A percentile compares a stretch with the other conserved stretches of the same genome.
Conservation (phyloP, 768 basidiomycete species). For the Pleurotus pulmonarius region DNA sequence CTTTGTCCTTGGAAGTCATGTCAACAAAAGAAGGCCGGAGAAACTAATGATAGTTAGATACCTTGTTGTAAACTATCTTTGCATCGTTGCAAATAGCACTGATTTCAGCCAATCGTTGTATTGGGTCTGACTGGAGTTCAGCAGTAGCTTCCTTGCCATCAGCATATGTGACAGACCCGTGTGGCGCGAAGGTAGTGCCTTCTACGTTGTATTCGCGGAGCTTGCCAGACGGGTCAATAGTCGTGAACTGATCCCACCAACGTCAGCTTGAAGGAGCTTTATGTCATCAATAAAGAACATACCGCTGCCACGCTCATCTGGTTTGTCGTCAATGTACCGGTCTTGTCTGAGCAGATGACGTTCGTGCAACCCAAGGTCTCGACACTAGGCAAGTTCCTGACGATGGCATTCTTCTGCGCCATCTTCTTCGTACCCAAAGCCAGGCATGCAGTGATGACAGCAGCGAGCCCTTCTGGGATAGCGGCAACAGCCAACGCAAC, state of each 20-base stretch:
- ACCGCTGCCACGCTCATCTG: constrained; percentile 95
- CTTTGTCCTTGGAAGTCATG: constrained; percentile 59
- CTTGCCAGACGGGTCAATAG: constrained; percentile 52
- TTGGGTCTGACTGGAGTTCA: constrained; percentile 63
- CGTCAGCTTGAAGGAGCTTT: background rate
- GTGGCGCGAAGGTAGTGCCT: constrained; percentile 89
- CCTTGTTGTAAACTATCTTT: constrained; percentile 79
- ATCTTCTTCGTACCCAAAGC: constrained; percentile 98
- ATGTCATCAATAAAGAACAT: constrained; percentile 16
- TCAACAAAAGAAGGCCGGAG: constrained; percentile 2
- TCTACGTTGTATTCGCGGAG: constrained; percentile 77
- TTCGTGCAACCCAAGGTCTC: constrained; percentile 98
- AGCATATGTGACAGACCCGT: constrained; percentile 66
- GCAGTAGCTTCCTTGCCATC: constrained; percentile 56
- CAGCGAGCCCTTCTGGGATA: constrained; percentile 97
- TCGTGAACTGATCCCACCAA: constrained; percentile 56
- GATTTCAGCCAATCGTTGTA: constrained; percentile 88
- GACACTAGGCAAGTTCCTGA: constrained; percentile 92
- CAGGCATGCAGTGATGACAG: constrained; percentile 95
- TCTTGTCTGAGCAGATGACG: constrained; percentile 99
- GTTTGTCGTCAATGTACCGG: constrained; percentile 92
- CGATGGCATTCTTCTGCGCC: constrained; percentile 98
- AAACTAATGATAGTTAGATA: constrained; percentile 20
- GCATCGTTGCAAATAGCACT: constrained; percentile 94
- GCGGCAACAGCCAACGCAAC: constrained; percentile 98